Evolutionary conservation across 139 green algal species (phyloP).

Genomic region (Limnomonas spitsbergensis): DNA sequence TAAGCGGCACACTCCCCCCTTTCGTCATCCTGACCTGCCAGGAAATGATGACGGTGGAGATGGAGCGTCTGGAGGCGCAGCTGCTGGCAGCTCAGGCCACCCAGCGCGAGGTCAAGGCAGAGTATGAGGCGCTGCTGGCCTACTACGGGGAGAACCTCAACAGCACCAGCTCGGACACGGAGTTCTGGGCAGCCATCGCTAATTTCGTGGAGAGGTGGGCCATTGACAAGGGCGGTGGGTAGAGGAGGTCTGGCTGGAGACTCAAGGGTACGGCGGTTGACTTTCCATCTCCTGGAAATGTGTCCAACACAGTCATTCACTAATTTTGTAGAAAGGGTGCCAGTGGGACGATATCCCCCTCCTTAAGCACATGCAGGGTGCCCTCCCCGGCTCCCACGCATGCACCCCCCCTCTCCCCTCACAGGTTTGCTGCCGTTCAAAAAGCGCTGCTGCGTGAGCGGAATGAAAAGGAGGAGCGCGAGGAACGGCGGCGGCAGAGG

Average conservation of each 20-base stretch:
- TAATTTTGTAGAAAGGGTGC: no score
- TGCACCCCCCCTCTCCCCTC: background rate
- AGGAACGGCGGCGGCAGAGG: background rate
- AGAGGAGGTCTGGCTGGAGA: no score
- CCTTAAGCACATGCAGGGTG: no score
- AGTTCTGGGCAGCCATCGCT: slow-evolving; percentile 38
- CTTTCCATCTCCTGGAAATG: no score
- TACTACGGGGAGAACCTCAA: slow-evolving; percentile 46
- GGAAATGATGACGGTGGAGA: slow-evolving; percentile 21
- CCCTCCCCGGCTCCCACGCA: no score
- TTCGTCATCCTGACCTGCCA: slow-evolving; percentile 20
- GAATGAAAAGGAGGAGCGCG: background rate
- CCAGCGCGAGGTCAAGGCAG: background rate
- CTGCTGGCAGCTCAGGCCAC: background rate
- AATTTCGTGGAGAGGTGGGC: slow-evolving; percentile 30
- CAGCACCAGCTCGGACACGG: slow-evolving; percentile 32
- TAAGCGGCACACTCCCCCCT: background rate
- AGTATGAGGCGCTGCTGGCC: slow-evolving; percentile 36
- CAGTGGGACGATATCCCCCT: no score
- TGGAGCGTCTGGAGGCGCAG: slow-evolving; percentile 21
- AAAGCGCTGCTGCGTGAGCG: background rate
- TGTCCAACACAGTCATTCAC: no score
- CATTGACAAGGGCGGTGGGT: no score
- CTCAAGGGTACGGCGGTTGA: no score
- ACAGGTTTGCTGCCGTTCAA: slow-evolving; percentile 14